Percentiles rank a stretch among this genome's conserved stretches.
Evolutionary conservation across 305 asterid species (phyloP).

Genomic region (Fraxinus nigra): DNA sequence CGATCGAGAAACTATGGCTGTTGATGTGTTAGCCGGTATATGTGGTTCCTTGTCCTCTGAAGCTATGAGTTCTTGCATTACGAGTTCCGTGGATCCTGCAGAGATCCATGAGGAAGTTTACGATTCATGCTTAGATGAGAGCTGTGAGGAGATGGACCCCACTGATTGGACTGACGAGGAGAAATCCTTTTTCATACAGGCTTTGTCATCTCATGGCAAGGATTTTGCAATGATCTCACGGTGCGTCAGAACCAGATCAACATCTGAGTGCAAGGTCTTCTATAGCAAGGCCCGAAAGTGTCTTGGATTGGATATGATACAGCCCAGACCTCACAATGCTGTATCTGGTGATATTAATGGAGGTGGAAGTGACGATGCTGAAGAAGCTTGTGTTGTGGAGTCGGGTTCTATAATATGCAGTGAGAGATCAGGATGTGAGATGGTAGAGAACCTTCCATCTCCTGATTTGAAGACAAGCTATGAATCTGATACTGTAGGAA

Average conservation of each 20-base stretch:
- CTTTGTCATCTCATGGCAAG: conserved; percentile 73
- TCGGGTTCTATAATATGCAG: conserved; percentile 40
- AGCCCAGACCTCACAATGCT: conserved; percentile 39
- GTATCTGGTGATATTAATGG: conserved; percentile 48
- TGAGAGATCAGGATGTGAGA: conserved; percentile 44
- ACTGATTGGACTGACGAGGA: conserved; percentile 93
- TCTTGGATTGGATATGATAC: conserved; percentile 64
- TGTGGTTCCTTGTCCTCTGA: conserved; percentile 94
- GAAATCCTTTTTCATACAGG: conserved; percentile 65
- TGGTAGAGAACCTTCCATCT: conserved; percentile 42
- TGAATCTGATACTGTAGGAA: conserved; percentile 38
- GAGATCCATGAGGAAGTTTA: conserved; percentile 68
- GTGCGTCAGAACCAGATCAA: conserved; percentile 60
- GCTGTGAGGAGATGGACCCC: conserved; percentile 79
- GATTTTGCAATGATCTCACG: conserved; percentile 75
- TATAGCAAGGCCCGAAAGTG: conserved; percentile 86
- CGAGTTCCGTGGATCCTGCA: conserved; percentile 80
- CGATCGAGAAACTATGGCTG: conserved; percentile 82
- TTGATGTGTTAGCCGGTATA: conserved; percentile 91
- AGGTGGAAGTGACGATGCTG: conserved; percentile 60
- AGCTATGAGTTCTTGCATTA: conserved; percentile 94
- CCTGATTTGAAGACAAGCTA: conserved; percentile 26
- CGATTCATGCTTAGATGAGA: conserved; percentile 88
- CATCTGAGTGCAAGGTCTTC: conserved; percentile 79
- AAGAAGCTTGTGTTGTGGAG: conserved; percentile 62